phyloP scores from a whole-genome alignment of 2,329 filamentous ascomycete genomes.

The Fusarium haematococcum region DNA sequence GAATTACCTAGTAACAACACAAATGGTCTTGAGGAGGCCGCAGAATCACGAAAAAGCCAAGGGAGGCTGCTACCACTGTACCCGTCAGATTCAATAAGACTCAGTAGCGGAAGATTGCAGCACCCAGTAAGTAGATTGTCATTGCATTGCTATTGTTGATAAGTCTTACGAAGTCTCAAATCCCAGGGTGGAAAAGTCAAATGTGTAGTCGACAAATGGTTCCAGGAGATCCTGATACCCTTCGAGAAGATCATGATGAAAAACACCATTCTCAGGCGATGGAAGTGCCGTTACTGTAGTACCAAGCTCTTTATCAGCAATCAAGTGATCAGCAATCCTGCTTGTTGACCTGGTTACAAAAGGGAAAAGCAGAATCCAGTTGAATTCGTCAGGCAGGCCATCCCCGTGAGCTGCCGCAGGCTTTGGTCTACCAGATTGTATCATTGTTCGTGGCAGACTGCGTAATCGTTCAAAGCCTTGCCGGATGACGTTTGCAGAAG shows the following conservation, averaged over 20 bases:
- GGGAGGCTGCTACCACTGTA: background rate
- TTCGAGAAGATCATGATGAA: constrained; percentile 32
- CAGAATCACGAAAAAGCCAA: background rate
- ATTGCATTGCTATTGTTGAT: background rate
- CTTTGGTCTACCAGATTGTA: constrained; percentile 13
- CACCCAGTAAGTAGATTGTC: background rate
- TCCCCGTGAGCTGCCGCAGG: background rate
- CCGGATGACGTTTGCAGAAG: constrained; percentile 35
- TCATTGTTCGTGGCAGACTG: constrained; percentile 15
- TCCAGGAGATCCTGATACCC: constrained; percentile 36
- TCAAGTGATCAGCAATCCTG: constrained; percentile 28
- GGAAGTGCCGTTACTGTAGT: constrained; percentile 17
- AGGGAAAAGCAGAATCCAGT: constrained; percentile 33
- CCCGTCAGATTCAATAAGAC: background rate
- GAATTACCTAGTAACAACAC: background rate
- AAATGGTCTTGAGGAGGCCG: background rate
- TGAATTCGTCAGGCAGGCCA: constrained; percentile 4
- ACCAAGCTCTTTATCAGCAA: constrained; percentile 33
- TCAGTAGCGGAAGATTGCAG: background rate
- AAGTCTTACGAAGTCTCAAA: constrained; percentile 13
- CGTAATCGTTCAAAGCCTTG: constrained; percentile 38
- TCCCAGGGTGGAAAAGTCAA: constrained; percentile 30
- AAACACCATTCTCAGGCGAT: constrained; percentile 29
- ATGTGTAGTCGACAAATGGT: constrained; percentile 35
- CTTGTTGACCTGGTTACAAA: constrained; percentile 35